Conservation (phyloP, 108 stramenopile genomes). For the Nannochloropsis salina region DNA sequence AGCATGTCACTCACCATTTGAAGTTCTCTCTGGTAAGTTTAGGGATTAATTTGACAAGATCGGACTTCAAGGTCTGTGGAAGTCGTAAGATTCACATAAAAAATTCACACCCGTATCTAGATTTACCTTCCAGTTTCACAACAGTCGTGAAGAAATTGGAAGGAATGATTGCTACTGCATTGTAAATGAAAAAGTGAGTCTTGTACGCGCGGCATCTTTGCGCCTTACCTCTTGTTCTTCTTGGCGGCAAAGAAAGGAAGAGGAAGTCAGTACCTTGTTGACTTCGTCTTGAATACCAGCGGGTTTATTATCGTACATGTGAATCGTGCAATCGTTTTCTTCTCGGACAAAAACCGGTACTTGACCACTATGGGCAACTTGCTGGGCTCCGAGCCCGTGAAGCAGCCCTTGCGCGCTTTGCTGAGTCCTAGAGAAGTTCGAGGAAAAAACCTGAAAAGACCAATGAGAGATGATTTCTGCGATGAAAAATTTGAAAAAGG, state of each 20-base stretch:
- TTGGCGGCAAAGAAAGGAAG: background rate
- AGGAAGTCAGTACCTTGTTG: background rate
- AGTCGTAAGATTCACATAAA: no score
- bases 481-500: no score
- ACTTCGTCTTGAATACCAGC: background rate
- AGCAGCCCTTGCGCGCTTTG: conserved; percentile 17
- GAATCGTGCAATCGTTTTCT: background rate
- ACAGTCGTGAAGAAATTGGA: no score
- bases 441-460: conserved; percentile 5
- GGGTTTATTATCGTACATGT: background rate
- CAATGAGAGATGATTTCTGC: background rate
- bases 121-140: no score
- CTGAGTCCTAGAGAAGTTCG: conserved; percentile 3
- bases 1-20: background rate
- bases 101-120: no score
- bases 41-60: background rate
- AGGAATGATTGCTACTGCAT: no score
- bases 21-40: background rate
- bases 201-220: background rate
- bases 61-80: background rate
- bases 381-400: background rate
- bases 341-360: background rate
- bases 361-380: background rate
- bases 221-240: background rate
- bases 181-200: no score